Conservation (phyloP, 2,329 filamentous ascomycete species). For the Fusarium nanum region DNA sequence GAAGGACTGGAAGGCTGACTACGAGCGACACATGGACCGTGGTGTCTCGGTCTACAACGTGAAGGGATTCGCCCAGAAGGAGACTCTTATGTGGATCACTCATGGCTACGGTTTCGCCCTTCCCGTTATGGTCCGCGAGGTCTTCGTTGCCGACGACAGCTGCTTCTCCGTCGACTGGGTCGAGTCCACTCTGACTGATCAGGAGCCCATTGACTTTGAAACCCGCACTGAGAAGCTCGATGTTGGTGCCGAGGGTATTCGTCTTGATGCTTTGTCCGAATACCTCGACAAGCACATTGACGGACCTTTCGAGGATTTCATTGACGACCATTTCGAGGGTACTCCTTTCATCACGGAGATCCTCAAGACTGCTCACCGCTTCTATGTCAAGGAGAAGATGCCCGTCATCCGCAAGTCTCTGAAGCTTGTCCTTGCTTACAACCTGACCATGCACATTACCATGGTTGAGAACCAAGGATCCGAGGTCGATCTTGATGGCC, state of each 20-base stretch:
- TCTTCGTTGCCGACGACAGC: slow-evolving; percentile 90
- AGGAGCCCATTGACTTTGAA: slow-evolving; percentile 83
- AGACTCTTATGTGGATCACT: slow-evolving; percentile 87
- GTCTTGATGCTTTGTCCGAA: slow-evolving; percentile 81
- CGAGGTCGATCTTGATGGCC: slow-evolving; percentile 80
- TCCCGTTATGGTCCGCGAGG: slow-evolving; percentile 92
- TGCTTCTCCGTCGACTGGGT: slow-evolving; percentile 96
- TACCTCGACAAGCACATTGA: slow-evolving; percentile 97
- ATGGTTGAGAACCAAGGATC: slow-evolving; percentile 91
- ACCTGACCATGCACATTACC: slow-evolving; percentile 92
- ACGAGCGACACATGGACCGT: slow-evolving; percentile 87
- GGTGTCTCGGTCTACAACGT: slow-evolving; percentile 95
- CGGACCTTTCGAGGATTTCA: slow-evolving; percentile 89
- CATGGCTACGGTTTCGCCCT: slow-evolving; percentile 95
- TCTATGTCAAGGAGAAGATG: slow-evolving; percentile 87
- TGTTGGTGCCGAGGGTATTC: slow-evolving; percentile 89
- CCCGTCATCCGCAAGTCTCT: slow-evolving; percentile 94
- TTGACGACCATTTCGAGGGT: slow-evolving; percentile 95
- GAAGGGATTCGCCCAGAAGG: slow-evolving; percentile 80
- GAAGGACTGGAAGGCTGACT: slow-evolving; percentile 99
- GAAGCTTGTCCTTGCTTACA: slow-evolving; percentile 95
- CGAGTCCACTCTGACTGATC: slow-evolving; percentile 75
- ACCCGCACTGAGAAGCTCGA: slow-evolving; percentile 89
- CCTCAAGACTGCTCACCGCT: slow-evolving; percentile 94
- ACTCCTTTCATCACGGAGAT: slow-evolving; percentile 96